phyloP scores from a whole-genome alignment of 1,139 yeast genomes.

The Kazachstania sp. region DNA sequence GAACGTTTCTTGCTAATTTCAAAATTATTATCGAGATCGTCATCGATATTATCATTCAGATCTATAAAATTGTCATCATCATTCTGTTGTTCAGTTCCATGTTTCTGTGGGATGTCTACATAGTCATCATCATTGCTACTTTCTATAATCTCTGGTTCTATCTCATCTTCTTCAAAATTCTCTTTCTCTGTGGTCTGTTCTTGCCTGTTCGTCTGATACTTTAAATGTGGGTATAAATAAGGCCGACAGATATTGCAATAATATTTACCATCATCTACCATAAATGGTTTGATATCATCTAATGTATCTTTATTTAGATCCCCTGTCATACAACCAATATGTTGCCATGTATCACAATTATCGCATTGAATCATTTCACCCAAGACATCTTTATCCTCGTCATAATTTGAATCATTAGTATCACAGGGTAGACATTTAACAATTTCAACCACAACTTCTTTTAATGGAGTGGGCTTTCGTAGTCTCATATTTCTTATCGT shows the following conservation, averaged over 20 bases:
- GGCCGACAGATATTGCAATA: conserved; percentile 46
- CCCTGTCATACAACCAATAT: conserved; percentile 59
- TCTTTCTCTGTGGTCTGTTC: not conserved
- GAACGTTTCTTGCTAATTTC: conserved; percentile 14
- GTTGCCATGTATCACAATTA: conserved; percentile 77
- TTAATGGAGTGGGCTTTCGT: not conserved
- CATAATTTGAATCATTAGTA: conserved; percentile 52
- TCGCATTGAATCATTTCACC: conserved; percentile 78
- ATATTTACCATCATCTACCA: conserved; percentile 39
- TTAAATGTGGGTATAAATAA: conserved; percentile 30
- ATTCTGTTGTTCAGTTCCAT: conserved; percentile 1
- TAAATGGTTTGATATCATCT: conserved; percentile 26
- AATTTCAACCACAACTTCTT: conserved; percentile 1
- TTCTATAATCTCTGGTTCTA: not conserved
- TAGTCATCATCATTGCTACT: conserved; percentile 1
- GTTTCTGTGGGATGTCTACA: not conserved
- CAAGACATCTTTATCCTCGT: conserved; percentile 50
- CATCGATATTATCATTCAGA: conserved; percentile 6
- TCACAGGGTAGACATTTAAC: conserved; percentile 62
- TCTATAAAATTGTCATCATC: conserved; percentile 13
- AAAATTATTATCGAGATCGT: conserved; percentile 11
- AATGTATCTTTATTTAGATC: conserved; percentile 19
- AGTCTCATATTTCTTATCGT: not conserved
- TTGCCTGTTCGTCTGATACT: conserved; percentile 5
- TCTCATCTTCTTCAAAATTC: not conserved